Evolutionary conservation across 2,329 filamentous ascomycete species (phyloP), one percentile per base, ranked within the genome.

Genomic region (Trichoderma afroharzianum): DNA sequence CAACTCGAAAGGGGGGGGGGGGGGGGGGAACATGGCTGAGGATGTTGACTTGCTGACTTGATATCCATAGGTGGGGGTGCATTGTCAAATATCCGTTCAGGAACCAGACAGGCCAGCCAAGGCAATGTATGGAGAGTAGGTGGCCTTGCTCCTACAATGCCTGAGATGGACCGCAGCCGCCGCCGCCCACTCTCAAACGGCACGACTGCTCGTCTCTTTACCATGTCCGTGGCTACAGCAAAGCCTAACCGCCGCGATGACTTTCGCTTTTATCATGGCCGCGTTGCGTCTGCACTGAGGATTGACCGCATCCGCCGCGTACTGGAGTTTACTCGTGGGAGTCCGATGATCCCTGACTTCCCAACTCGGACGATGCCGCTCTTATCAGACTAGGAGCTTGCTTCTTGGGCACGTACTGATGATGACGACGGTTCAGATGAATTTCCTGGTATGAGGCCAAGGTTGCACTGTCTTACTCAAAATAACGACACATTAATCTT

Each of bases 221-320:
- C 84, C 0, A 86, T 85, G n/a, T 81, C 83, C 0, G 89, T 89
- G 70, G 80, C 83, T 0, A 79, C 78, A 6, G 72, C 79, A 0
- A 80, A 80, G 24, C 79, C 82, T 6, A 84, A 80, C 59, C 78
- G 84, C 1, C 85, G 88, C 47, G 88, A 92, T 47, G 89, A 93
- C 53, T 82, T 86, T 14, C 88, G 91, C 71, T 89, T 88, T 67
- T 92, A 97, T 77, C 89, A 92, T 76, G 87, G 88, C 53, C 89
- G 94, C 32, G 82, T 99, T 70, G 94, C 95, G 9, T 84, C 91
- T 18, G 96, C 96, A 3, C 85, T 98, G 66, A 88, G 93, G n/a
- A 86, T 98, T 72, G 90, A 97, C 78, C 90, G 89, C 59, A 85
- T 88, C 33, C 85, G 87, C 30, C 88, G 89, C 73, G 83, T 97